Evolutionary conservation across 1,139 yeast genomes (phyloP), one percentile per base, ranked within the genome.

Genomic region (Saccharomyces hybrid): DNA sequence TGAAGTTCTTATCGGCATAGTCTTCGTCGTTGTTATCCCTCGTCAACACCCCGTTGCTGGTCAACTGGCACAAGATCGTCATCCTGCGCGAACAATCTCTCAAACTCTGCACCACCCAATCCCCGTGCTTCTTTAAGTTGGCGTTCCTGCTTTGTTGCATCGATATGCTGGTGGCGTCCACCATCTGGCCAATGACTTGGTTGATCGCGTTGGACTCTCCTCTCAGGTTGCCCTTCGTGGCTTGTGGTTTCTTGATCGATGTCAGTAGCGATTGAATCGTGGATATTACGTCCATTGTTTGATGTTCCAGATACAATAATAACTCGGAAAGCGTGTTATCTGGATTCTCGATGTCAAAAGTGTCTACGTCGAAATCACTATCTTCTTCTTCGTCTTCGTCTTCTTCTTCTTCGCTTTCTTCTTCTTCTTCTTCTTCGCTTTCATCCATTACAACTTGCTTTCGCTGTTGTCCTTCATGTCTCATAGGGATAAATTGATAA

Each of bases 261-360:
- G 83, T 80, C 58, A 93, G 77, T 58, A 93, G 77, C 24, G 87
- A 81, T 67, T 91, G 97, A 62, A 91, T 91, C 0, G 96, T 87
- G 29, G 90, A 82, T 55, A 93, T 93, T 1, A 93, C 97, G 64
- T 87, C 88, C 34, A 88, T 93, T 0, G 98, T 91, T 73, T 91
- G 96, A 70, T 89, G 96, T 69, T 93, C 99, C 65, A 93, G 77
- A 69, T 89, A 93, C 50, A 85, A 78, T 63, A 90, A 81, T 55
- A 93, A 83, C 65, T 90, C 96, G 4, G 89, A 82, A 58, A 91
- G 78, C 0, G 96, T 87, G 68, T 87, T 88, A 64, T 89, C 96
- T 2, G 96, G 96, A 68, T 88, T 88, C 60, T 82, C 86, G 57
- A 87, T 84, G 71, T 88, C 89, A 71, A 88, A 88, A 51, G 83